Evolutionary conservation across 176 grass and related monocot species (phyloP), one percentile per base, ranked within the genome.

Genomic region (Aegilops bicornis): DNA sequence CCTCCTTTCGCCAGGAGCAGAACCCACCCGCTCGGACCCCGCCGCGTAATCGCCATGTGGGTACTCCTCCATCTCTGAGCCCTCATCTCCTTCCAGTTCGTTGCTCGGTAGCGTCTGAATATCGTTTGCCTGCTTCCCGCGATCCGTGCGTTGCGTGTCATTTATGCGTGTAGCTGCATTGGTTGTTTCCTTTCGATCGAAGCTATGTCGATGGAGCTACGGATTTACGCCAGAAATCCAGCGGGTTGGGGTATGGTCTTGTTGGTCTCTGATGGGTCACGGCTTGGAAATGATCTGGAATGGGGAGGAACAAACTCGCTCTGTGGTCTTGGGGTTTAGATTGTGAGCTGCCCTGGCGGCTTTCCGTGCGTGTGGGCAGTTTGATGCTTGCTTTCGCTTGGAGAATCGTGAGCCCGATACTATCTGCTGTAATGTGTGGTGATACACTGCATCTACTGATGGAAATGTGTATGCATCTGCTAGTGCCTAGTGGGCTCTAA

Each of bases 21-120:
- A 67, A 12, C 3, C 72, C 48, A 6, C 8, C 29, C 62, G 45
- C 17, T 22, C 80, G 48, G 80, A 83, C 61, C 73, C 1, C 14
- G 16, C 47, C 73, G 2, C 20, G n/a, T 63, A 68, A 22, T 24
- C 74, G 10, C 76, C 81, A 89, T 89, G 87, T 89, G 87, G 16
- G 87, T 79, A 5, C 64, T 39, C 36, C 14, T 66, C 14, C 29
- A 61, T 19, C 20, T 20, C 64, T 1, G 16, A 39, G 54, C 31
- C 39, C 22, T 64, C 64, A 27, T 27, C 30, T 36, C 48, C 73
- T 62, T 22, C 14, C 43, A 0, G 7, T 22, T 20, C 4, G 64
- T 12, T 84, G 20, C 10, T 20, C 23, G 22, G 74, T 64, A 30
- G 39, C 81, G 16, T 64, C 66, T 50, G 67, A 24, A 74, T 89